These are phyloP conservation scores for Cadophora sp. DNA, from an alignment of 2,329 filamentous ascomycete genomes.

Conservation along the genomic window DNA sequence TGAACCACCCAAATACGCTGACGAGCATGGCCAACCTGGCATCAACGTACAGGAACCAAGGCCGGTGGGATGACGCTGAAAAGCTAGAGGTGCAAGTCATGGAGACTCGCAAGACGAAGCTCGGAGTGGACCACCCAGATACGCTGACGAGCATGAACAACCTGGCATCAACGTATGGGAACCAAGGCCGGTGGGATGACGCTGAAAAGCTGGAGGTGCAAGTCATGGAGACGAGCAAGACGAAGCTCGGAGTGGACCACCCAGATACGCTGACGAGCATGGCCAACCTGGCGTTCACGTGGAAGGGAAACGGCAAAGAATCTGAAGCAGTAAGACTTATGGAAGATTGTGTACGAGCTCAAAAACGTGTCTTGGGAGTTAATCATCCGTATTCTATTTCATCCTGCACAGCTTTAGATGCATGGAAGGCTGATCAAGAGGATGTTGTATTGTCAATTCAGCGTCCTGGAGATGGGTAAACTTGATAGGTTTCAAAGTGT, in stretches of 20 bases:
- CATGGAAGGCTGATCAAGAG: too few relatives aligned
- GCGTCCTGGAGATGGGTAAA: too few relatives aligned
- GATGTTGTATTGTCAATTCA: too few relatives aligned
- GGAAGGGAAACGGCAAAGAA: too few relatives aligned
- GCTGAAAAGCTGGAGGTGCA: slow-evolving; percentile 17
- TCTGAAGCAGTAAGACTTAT: too few relatives aligned
- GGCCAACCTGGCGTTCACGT: slow-evolving; percentile 8
- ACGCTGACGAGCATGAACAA: slow-evolving; percentile 24
- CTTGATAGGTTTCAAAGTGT: too few relatives aligned
- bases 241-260: slow-evolving; percentile 13
- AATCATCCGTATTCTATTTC: too few relatives aligned
- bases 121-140: slow-evolving; percentile 11
- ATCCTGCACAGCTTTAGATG: too few relatives aligned
- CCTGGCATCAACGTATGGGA: slow-evolving; percentile 16
- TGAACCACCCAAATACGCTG: slow-evolving; percentile 23
- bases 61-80: slow-evolving; percentile 21
- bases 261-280: slow-evolving; percentile 18
- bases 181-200: slow-evolving; percentile 14
- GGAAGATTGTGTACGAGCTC: too few relatives aligned
- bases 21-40: slow-evolving; percentile 27
- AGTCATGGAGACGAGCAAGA: slow-evolving; percentile 25
- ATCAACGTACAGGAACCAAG: slow-evolving; percentile 17
- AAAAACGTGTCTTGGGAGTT: too few relatives aligned
- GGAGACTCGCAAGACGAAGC: slow-evolving; percentile 12
- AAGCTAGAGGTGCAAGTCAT: slow-evolving; percentile 14